Base-by-base conservation (phyloP, 2,329 filamentous ascomycete species). In the Thermoascus crustaceus region DNA sequence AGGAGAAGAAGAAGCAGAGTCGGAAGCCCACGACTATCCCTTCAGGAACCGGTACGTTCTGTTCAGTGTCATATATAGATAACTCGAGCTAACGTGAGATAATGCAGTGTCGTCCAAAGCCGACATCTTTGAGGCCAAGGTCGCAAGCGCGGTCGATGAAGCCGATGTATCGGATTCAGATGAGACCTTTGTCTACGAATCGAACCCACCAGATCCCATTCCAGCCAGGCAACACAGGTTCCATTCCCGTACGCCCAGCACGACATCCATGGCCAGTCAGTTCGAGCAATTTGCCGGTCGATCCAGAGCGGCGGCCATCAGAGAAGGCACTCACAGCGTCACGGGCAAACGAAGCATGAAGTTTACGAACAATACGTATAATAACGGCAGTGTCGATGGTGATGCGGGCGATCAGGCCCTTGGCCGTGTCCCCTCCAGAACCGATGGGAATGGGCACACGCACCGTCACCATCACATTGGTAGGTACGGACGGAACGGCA, bases 131-230 rank as follows among this genome's bases (percentile, higher is more conserved):
- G 91, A 96, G 66, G 87, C 88, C 48, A 94, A 94, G 56, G 87
- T 98, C 47, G 89, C 89, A 33, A 95, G 81, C 58, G 89, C 89
- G 6, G 87, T 98, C 34, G 89, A 96, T 57, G 88, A 96, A 60
- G 87, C 86, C 29, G 85, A 95, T 59, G 94, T 89, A 8, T 95
- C 89, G 5, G 91, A 98, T 58, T 96, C 89, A 1, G 91, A 95
- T 53, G 91, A 96, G 62, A 96, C 91, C 0, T 98, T 96, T 60
- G 91, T 98, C 10, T 98, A 98, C 64, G 91, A 98, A 61, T 96
- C 91, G 17, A 98, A 98, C 53, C 91, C 89, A 7, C 72, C 74
- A 9, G 77, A 80, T 46, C 66, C 70, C 16, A 69, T 58, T 38
- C 63, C 72, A 19, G 46, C 54, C 25, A 67, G 74, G 34, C 84